A percentile compares a stretch with the other conserved stretches of the same genome.
These are phyloP conservation scores for Centella asiatica DNA, from an alignment of 129 eudicot genomes.

Conservation along the genomic window DNA sequence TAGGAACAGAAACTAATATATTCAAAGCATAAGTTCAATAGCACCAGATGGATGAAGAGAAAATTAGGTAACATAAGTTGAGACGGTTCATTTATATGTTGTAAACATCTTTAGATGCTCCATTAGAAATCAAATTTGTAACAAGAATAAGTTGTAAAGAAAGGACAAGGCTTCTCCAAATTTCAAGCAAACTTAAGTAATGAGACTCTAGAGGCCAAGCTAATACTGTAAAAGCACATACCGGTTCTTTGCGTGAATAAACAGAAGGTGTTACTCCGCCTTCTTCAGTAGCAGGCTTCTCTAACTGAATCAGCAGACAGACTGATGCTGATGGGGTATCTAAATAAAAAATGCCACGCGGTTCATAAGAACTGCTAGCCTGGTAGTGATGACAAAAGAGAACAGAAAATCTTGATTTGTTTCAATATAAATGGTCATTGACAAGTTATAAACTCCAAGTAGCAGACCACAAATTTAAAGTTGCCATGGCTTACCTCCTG, in stretches of 20 bases:
- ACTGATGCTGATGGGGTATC: constrained; percentile 97
- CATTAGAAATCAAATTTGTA: no score
- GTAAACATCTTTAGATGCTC: no score
- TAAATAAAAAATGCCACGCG: constrained; percentile 77
- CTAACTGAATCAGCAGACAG: constrained; percentile 87
- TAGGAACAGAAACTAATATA: no score
- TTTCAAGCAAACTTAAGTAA: background rate
- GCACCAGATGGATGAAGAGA: no score
- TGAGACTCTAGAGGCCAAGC: background rate
- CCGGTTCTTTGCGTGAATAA: constrained; percentile 97
- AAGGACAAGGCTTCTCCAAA: background rate
- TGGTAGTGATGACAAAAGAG: constrained; percentile 28
- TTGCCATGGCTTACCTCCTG: constrained; percentile 55
- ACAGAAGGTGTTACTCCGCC: constrained; percentile 93
- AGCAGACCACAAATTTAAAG: constrained; percentile 1
- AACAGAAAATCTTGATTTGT: constrained; percentile 2
- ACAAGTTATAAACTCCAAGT: background rate
- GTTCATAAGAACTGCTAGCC: constrained; percentile 68
- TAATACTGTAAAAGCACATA: constrained; percentile 24
- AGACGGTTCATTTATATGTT: no score
- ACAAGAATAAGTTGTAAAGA: no score
- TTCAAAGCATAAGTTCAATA: no score
- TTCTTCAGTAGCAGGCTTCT: constrained; percentile 98
- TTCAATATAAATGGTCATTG: background rate
- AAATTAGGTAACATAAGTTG: no score